These are phyloP conservation scores for Oryza punctata DNA, from an alignment of 176 grass and related monocot species.

Conservation along the genomic window DNA sequence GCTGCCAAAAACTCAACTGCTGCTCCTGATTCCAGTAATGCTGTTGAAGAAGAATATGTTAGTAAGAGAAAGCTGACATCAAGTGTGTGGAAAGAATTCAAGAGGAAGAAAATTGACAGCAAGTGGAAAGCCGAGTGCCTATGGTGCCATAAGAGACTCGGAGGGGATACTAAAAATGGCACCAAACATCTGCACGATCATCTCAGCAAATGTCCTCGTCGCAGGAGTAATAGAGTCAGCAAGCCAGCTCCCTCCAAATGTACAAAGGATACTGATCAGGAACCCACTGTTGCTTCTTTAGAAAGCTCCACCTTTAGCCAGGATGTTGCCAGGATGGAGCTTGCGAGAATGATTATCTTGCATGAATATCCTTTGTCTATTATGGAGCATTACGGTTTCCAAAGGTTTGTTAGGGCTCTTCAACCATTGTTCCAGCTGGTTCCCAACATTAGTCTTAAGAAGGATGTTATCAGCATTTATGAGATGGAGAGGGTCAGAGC, in stretches of 20 bases:
- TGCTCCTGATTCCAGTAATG: background rate
- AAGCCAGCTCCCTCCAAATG: background rate
- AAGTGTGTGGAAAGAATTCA: background rate
- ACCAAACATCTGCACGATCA: background rate
- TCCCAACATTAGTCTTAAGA: background rate
- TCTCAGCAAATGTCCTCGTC: background rate
- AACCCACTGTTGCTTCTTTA: background rate
- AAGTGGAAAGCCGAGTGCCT: background rate
- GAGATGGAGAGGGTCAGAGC: background rate
- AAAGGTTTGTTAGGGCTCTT: background rate
- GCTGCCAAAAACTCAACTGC: background rate
- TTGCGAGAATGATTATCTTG: background rate
- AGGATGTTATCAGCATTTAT: background rate
- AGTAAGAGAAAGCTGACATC: background rate
- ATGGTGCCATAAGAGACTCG: background rate
- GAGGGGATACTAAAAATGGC: background rate
- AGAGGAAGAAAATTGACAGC: background rate
- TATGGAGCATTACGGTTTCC: background rate
- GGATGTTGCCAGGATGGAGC: background rate
- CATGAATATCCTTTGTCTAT: background rate
- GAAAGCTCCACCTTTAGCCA: background rate
- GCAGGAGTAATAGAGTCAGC: background rate
- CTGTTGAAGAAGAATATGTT: background rate
- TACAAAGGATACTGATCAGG: background rate
- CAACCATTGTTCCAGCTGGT: background rate